Conservation (phyloP, 805 yeast genomes). For the Metschnikowia vanudenii region DNA sequence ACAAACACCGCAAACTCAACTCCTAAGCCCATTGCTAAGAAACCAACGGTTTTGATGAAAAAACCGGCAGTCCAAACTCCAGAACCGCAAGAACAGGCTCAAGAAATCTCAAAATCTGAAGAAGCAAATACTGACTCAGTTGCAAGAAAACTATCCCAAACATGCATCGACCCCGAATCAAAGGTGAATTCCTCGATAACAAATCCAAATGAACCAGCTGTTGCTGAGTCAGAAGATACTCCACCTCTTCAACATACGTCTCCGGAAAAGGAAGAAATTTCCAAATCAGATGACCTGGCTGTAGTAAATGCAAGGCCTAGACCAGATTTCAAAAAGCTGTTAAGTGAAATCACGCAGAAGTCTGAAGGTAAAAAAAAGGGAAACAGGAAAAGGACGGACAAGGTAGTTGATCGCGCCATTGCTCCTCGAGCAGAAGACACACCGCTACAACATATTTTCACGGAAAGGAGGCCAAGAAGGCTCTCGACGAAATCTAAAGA, state of each 20-base stretch:
- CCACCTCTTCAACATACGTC: background rate
- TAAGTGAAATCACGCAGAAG: slow-evolving; percentile 1
- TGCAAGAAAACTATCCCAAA: background rate
- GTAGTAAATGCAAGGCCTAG: background rate
- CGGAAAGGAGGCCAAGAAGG: slow-evolving; percentile 1
- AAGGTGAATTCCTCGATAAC: background rate
- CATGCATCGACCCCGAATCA: background rate
- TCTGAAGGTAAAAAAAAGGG: background rate
- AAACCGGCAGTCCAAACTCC: slow-evolving; percentile 18
- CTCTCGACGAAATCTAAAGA: background rate
- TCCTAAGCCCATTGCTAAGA: slow-evolving; percentile 26
- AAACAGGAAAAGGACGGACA: background rate
- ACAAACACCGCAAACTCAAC: slow-evolving; percentile 22
- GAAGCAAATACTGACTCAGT: background rate
- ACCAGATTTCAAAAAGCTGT: background rate
- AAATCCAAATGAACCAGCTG: too few species aligned
- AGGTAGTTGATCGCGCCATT: background rate
- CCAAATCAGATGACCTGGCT: background rate
- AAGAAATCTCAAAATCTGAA: background rate
- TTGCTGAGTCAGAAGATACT: background rate
- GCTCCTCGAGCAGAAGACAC: background rate
- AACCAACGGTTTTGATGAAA: slow-evolving; percentile 38
- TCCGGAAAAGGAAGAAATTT: background rate
- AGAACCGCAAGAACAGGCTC: background rate
- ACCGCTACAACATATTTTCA: background rate